A percentile compares a stretch with the other conserved stretches of the same genome.
phyloP scores from a whole-genome alignment of 106 monocot genomes.

The Xerophyta viscosa region DNA sequence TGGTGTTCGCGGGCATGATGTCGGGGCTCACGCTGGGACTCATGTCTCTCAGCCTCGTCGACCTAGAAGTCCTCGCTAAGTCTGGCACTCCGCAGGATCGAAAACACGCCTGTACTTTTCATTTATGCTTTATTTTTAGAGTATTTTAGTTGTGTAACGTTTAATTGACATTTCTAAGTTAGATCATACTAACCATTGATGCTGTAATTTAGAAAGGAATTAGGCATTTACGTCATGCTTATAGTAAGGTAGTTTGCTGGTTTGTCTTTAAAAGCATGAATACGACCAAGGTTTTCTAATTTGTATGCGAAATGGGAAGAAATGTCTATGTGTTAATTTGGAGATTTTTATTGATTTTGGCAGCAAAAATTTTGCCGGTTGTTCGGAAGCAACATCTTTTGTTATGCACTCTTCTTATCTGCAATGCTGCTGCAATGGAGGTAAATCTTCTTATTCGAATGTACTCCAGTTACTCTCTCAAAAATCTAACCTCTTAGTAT shows the following conservation, averaged over 20 bases:
- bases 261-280: too few species aligned
- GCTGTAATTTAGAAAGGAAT: too few species aligned
- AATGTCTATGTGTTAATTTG: background rate
- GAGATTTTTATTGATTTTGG: slow-evolving; percentile 2
- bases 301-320: too few species aligned
- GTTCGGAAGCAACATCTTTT: slow-evolving; percentile 80
- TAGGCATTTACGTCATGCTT: too few species aligned
- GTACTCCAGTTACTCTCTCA: background rate
- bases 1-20: slow-evolving; percentile 70
- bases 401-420: slow-evolving; percentile 88
- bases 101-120: slow-evolving; percentile 47
- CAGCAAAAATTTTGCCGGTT: slow-evolving; percentile 88
- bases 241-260: too few species aligned
- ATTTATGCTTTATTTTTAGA: background rate
- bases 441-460: slow-evolving; percentile 21
- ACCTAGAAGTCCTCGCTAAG: slow-evolving; percentile 67
- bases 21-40: slow-evolving; percentile 68
- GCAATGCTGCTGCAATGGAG: slow-evolving; percentile 98
- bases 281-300: too few species aligned
- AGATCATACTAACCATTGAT: too few species aligned
- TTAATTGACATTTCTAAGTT: background rate
- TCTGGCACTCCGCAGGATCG: slow-evolving; percentile 53
- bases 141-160: background rate
- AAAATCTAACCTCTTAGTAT: background rate
- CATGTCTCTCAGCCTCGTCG: slow-evolving; percentile 74